A percentile compares a stretch with the other conserved stretches of the same genome.
These are phyloP conservation scores for Xylaria arbuscula DNA, from an alignment of 2,329 filamentous ascomycete genomes.

Conservation along the genomic window DNA sequence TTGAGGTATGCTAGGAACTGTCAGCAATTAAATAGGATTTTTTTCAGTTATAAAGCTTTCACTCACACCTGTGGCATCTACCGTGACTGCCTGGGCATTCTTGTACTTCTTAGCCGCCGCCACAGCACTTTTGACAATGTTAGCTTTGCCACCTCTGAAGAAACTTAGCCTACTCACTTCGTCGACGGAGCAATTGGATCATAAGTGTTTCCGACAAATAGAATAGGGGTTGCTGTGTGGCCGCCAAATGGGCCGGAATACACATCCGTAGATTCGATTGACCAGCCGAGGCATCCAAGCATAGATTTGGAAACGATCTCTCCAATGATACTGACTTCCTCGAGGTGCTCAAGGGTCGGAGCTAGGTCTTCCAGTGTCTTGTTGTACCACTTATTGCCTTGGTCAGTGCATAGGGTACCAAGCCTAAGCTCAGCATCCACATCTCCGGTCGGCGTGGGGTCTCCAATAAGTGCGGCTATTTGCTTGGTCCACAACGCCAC, in stretches of 20 bases:
- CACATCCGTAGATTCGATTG: conserved; percentile 23
- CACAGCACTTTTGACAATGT: conserved; percentile 16
- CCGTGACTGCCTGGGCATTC: conserved; percentile 28
- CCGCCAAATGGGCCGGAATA: conserved; percentile 29
- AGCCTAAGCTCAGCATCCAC: conserved; percentile 22
- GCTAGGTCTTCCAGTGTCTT: conserved; percentile 23
- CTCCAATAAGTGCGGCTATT: conserved; percentile 19
- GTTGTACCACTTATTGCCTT: conserved; percentile 31
- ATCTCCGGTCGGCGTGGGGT: conserved; percentile 22
- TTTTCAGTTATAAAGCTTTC: background rate
- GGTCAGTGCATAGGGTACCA: conserved; percentile 25
- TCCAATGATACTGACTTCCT: conserved; percentile 27
- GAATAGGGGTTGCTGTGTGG: conserved; percentile 25
- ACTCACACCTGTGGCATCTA: conserved; percentile 27
- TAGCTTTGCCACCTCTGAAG: background rate
- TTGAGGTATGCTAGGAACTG: conserved; percentile 26
- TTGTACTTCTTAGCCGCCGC: conserved; percentile 20
- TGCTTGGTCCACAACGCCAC: conserved; percentile 24
- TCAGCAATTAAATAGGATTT: background rate
- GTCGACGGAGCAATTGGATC: conserved; percentile 26
- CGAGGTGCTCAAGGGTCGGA: conserved; percentile 21
- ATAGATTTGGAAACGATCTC: conserved; percentile 25
- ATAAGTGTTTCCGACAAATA: conserved; percentile 32
- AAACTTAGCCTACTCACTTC: conserved; percentile 12
- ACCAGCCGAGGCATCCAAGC: conserved; percentile 31